Percentiles rank a stretch among this genome's conserved stretches.
Conservation (phyloP, 2,329 filamentous ascomycete species). For the Biscogniauxia sp. region DNA sequence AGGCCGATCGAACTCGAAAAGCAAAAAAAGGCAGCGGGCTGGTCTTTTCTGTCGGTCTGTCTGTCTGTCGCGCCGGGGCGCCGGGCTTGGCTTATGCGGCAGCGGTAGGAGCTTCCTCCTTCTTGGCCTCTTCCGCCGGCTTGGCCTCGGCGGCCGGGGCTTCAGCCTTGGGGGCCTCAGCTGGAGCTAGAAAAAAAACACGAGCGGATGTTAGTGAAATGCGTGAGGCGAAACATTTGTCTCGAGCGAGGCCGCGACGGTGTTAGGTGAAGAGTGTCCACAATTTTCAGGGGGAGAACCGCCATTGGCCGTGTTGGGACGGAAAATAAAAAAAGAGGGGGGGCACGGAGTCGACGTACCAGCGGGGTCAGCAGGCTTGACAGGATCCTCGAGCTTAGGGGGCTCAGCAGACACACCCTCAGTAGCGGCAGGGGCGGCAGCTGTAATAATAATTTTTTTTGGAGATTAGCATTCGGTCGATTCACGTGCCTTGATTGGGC, state of each 20-base stretch:
- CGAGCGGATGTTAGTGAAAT: not conserved
- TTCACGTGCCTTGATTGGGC: not conserved
- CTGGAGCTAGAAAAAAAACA: conserved; percentile 9
- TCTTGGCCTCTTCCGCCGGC: conserved; percentile 20
- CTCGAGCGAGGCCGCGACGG: not conserved
- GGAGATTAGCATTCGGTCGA: not conserved
- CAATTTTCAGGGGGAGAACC: not conserved
- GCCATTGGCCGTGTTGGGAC: not conserved
- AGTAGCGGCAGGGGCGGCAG: conserved; percentile 13
- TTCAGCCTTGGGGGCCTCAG: conserved; percentile 3
- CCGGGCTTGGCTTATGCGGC: conserved; percentile 19
- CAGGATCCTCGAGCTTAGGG: conserved; percentile 15
- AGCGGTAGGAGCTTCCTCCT: conserved; percentile 25
- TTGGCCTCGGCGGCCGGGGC: conserved; percentile 13
- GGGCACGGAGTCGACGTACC: conserved; percentile 17
- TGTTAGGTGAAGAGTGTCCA: not conserved
- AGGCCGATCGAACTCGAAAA: conserved; percentile 3
- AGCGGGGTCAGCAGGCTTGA: conserved; percentile 20
- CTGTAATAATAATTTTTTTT: conserved; percentile 6
- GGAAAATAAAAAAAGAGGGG: conserved; percentile 1
- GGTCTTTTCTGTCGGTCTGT: no score
- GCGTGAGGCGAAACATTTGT: not conserved
- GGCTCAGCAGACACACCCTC: conserved; percentile 12
- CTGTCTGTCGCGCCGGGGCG: conserved; percentile 1
- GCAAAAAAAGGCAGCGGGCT: not conserved